Percentiles rank a stretch among this genome's conserved stretches.
These are phyloP conservation scores for Cercospora zeina DNA, from an alignment of 2,329 filamentous ascomycete species.

Conservation along the genomic window DNA sequence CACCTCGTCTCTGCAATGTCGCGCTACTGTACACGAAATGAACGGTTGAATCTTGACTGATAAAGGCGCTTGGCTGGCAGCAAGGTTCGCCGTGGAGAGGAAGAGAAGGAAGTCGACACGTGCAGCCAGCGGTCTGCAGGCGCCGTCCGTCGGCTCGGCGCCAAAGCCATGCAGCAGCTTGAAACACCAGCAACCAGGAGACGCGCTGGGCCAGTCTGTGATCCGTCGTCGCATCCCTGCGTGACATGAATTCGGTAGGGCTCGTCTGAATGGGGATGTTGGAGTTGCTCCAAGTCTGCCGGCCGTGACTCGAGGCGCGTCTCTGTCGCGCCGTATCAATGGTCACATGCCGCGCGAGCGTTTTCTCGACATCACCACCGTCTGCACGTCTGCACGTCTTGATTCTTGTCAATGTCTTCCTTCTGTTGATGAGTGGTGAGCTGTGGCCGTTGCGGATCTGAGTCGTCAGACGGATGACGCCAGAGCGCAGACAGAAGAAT, in stretches of 20 bases:
- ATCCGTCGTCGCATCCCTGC: slow-evolving; percentile 20
- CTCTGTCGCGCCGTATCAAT: neutral
- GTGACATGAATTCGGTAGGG: slow-evolving; percentile 1
- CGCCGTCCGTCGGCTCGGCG: slow-evolving; percentile 9
- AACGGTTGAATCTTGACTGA: too few relatives aligned
- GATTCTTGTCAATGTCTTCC: neutral
- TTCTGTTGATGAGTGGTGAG: neutral
- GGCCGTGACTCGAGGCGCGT: neutral
- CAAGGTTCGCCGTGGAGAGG: too few relatives aligned
- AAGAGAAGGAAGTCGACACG: too few relatives aligned
- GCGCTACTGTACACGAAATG: too few relatives aligned
- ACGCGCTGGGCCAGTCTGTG: slow-evolving; percentile 16
- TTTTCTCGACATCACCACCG: neutral
- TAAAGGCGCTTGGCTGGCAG: too few relatives aligned
- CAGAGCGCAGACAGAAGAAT: neutral
- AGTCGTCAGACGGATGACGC: neutral
- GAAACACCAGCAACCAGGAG: slow-evolving; percentile 18
- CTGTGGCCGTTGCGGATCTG: neutral
- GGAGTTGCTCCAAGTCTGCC: neutral
- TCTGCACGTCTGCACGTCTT: neutral
- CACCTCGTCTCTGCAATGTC: neutral
- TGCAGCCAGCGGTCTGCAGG: slow-evolving; percentile 11
- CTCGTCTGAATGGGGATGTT: neutral
- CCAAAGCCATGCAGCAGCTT: slow-evolving; percentile 15
- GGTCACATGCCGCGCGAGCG: neutral